A percentile compares a stretch with the other conserved stretches of the same genome.
These are phyloP conservation scores for Rosa chinensis DNA, from an alignment of 306 rosid genomes.

Conservation along the genomic window DNA sequence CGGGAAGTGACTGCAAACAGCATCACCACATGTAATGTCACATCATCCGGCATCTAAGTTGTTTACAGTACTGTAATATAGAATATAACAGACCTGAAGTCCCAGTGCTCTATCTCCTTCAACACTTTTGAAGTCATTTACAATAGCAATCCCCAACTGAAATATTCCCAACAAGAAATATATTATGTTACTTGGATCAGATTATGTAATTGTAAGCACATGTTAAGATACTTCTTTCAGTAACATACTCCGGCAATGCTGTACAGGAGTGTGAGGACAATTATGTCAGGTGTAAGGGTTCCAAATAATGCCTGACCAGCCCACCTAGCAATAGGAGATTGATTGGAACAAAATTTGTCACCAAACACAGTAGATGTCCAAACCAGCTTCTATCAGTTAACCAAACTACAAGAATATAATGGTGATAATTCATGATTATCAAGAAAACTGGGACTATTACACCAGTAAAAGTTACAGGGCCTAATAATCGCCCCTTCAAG, in stretches of 20 bases:
- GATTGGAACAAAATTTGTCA: conserved; percentile 7
- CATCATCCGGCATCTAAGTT: conserved; percentile 18
- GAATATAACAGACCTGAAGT: conserved; percentile 66
- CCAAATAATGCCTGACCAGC: conserved; percentile 99
- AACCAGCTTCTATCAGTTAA: conserved; percentile 1
- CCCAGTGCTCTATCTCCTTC: conserved; percentile 99
- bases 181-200: conserved; percentile 5
- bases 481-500: background rate
- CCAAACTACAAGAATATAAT: conserved; percentile 9
- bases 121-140: conserved; percentile 94
- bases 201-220: conserved; percentile 17
- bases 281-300: conserved; percentile 83
- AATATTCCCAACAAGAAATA: conserved; percentile 25
- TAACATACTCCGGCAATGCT: conserved; percentile 95
- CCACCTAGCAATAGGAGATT: conserved; percentile 68
- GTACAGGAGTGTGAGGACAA: conserved; percentile 84
- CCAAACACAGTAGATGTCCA: conserved; percentile 1
- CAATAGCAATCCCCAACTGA: conserved; percentile 96
- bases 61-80: conserved; percentile 7
- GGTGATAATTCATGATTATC: background rate
- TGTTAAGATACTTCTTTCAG: conserved; percentile 23
- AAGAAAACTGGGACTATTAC: background rate
- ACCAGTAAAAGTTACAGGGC: background rate
- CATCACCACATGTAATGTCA: conserved; percentile 33
- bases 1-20: conserved; percentile 85